Base-by-base conservation (phyloP, 2,329 filamentous ascomycete species). In the Colletotrichum sp. region DNA sequence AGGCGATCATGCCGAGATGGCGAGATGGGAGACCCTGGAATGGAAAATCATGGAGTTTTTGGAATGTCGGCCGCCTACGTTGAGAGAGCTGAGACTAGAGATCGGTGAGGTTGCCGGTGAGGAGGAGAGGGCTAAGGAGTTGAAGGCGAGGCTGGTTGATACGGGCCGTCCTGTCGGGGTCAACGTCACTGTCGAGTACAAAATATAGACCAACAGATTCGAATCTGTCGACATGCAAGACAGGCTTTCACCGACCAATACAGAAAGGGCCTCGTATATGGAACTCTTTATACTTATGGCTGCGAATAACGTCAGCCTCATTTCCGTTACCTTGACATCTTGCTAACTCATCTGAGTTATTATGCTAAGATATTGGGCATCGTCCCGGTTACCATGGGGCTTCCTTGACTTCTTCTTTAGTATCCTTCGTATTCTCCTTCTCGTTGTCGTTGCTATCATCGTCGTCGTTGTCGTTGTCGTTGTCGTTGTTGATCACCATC, bases 261-360 rank as follows among this genome's bases (percentile, higher is more conserved):
- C 16, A 44, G 1, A 44, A 1, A 18, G 7, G 15, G 7, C 0
- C 36, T 44, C 5, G 0, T 18, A 0, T 44, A 9, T 44, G 1
- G 1, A 9, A 44, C 36, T 44, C 8, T 8, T 18, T 9, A 5
- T 39, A 3, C 2, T 6, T 5, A 2, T 9, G 16, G 8, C 36
- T 39, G 36, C 1, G 4, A 18, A 18, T 16, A 18, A 39, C 4
- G 36, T 18, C 8, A 18, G 16, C 16, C 16, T 44, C 16, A 8
- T 9, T 18, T 9, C 34, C 4, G 16, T 18, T 9, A 44, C 36
- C 36, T 44, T 18, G 4, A 18, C 8, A 18, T 44, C 3, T 8
- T 3, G 36, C 36, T 44, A 5, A 10, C 36, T 44, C 3, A 5
- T 44, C 1, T 16, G 5, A 36, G 34, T 16, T 7, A 13, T 16